Evolutionary conservation across 2,329 filamentous ascomycete genomes (phyloP), one percentile per base, ranked within the genome.

Genomic region (Neonectria neomacrospora): DNA sequence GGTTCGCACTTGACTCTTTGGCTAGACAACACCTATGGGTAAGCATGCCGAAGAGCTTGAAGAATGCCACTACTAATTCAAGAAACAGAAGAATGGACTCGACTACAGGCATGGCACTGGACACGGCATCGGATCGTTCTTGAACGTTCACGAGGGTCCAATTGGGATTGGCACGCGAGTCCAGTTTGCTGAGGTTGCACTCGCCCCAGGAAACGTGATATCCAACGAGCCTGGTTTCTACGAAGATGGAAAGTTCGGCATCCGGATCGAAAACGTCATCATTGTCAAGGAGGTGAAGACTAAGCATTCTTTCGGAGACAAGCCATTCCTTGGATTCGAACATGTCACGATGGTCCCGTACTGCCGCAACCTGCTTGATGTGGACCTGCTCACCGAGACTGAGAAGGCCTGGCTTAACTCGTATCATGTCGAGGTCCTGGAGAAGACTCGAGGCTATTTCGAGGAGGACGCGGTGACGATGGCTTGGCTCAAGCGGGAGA

Each of bases 151-250:
- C 76, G 96, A 99, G 80, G 96, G 96, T 0, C 96, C 96, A 1
- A 97, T 99, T 65, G 96, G 96, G 20, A 96, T 99, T 64, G 96
- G 96, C 28, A 97, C 94, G 10, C 87, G 96, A 47, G 88, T 96
- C 41, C 92, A 96, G 72, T 97, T 95, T 76, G 91, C 93, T 0
- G 96, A 99, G 76, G 94, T 98, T 6, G 86, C 96, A 0, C 85
- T 99, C 30, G 88, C 93, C 0, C 85, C 93, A n/a, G 96, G 96
- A 47, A 97, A 99, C 73, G 95, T 99, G 42, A 88, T 98, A 56
- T 98, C 95, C 2, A 94, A 97, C 73, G 94, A 99, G 79, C 96
- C 96, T 2, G 96, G 96, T 30, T 99, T 94, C 81, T 99, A 99
- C 77, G 94, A 98, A 78, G 96, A 99, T 73, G 95, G 94, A 51